A percentile compares a stretch with the other conserved stretches of the same genome.
phyloP scores from a whole-genome alignment of 2,329 filamentous ascomycete genomes.

The Arthrobotrys musiformis region DNA sequence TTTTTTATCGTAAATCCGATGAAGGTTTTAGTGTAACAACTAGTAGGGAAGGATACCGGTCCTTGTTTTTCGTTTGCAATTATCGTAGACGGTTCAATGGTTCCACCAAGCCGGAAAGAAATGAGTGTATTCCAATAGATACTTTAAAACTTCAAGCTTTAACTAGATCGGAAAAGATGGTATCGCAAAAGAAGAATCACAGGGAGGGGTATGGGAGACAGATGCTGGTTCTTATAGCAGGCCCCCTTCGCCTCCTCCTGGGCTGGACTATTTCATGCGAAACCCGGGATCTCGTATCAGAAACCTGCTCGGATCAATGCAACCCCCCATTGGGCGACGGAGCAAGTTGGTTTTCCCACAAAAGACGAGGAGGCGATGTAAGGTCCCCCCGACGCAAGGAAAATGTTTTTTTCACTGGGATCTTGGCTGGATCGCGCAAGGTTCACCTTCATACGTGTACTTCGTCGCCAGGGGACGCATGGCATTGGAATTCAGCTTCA shows the following conservation, averaged over 20 bases:
- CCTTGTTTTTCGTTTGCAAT: conserved; percentile 34
- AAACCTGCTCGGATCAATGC: conserved; percentile 54
- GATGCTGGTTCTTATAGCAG: conserved; percentile 33
- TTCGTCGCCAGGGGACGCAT: conserved; percentile 21
- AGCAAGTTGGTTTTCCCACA: conserved; percentile 20
- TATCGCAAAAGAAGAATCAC: conserved; percentile 23
- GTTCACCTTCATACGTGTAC: conserved; percentile 44
- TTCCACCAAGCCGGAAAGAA: conserved; percentile 34
- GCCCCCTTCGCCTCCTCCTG: conserved; percentile 11
- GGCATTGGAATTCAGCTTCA: conserved; percentile 18
- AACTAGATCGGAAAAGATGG: conserved; percentile 3
- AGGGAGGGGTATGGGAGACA: conserved; percentile 4
- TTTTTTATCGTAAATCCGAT: not conserved
- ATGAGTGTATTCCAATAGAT: conserved; percentile 37
- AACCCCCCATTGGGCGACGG: conserved; percentile 31
- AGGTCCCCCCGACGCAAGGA: conserved; percentile 7
- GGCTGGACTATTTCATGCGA: conserved; percentile 11
- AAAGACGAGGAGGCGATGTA: conserved; percentile 35
- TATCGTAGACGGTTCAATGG: conserved; percentile 29
- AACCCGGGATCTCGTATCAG: conserved; percentile 22
- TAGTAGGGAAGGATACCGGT: conserved; percentile 33
- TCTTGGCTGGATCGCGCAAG: conserved; percentile 27
- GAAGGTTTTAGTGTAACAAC: conserved; percentile 42
- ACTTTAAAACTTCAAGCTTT: conserved; percentile 9
- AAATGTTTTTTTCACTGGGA: conserved; percentile 9